Percentiles rank a stretch among this genome's conserved stretches.
Evolutionary conservation across 306 rosid genomes (phyloP).

Genomic region (Cucurbita moschata): DNA sequence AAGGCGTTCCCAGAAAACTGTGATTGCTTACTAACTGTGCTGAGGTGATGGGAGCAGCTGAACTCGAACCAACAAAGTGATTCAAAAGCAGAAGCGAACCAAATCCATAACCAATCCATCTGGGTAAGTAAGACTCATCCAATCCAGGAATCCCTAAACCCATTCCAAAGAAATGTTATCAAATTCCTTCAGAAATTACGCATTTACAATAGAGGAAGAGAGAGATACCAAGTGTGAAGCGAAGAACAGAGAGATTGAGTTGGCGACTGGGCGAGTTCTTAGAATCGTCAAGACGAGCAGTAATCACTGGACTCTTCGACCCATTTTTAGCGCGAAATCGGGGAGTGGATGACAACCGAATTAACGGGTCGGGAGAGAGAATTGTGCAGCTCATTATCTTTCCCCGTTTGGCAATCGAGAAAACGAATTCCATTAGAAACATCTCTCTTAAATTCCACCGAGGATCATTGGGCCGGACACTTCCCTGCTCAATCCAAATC

Average conservation of each 20-base stretch:
- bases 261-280: conserved; percentile 25
- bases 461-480: not conserved
- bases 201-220: not conserved
- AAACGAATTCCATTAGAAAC: not conserved
- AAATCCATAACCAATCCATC: conserved; percentile 92
- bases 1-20: not conserved
- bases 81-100: conserved; percentile 68
- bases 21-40: conserved; percentile 45
- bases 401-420: conserved; percentile 1
- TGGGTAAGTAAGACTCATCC: conserved; percentile 85
- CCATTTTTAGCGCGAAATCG: conserved; percentile 16
- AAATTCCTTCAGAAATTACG: not conserved
- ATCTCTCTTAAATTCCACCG: not conserved
- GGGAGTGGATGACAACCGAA: conserved; percentile 12
- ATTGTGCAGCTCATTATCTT: conserved; percentile 18
- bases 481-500: not conserved
- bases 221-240: conserved; percentile 67
- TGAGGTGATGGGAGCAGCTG: conserved; percentile 25
- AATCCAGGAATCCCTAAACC: conserved; percentile 76
- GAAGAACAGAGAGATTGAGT: conserved; percentile 77
- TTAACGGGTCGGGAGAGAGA: conserved; percentile 17
- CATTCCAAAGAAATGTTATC: not conserved
- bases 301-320: conserved; percentile 16
- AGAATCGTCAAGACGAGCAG: conserved; percentile 44
- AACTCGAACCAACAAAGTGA: conserved; percentile 54